Evolutionary conservation across 768 basidiomycete genomes (phyloP).

Genomic region (Mycena rebaudengoi): DNA sequence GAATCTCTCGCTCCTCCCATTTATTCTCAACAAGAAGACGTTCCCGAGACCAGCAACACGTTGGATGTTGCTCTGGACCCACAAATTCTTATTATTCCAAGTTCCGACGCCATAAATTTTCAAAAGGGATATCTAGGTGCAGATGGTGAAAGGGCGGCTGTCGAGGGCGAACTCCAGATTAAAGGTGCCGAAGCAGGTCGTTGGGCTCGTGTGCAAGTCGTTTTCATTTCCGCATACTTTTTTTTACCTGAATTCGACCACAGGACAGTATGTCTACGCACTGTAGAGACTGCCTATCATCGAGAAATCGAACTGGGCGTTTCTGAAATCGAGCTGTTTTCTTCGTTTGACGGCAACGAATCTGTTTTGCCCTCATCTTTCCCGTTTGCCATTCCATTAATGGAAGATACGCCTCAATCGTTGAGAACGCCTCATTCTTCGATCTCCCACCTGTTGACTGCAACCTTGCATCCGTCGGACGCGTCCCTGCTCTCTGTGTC

Average conservation of each 20-base stretch:
- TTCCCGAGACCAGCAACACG: constrained; percentile 32
- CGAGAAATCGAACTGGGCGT: constrained; percentile 72
- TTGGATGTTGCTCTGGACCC: constrained; percentile 43
- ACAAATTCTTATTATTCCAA: constrained; percentile 81
- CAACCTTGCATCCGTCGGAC: constrained; percentile 65
- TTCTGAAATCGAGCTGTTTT: constrained; percentile 65
- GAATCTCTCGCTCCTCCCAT: constrained; percentile 65
- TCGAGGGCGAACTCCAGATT: constrained; percentile 89
- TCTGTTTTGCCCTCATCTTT: constrained; percentile 65
- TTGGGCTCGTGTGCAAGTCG: constrained; percentile 78
- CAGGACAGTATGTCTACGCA: constrained; percentile 73
- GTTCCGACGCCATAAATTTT: constrained; percentile 75
- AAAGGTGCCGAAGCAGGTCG: constrained; percentile 68
- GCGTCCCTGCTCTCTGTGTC: constrained; percentile 48
- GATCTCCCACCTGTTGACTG: constrained; percentile 74
- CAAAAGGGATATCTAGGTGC: constrained; percentile 89
- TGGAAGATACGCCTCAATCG: constrained; percentile 83
- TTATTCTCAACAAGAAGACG: constrained; percentile 60
- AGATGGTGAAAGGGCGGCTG: constrained; percentile 81
- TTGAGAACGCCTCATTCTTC: constrained; percentile 80
- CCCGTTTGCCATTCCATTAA: constrained; percentile 85
- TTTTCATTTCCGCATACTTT: constrained; percentile 20
- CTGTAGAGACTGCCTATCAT: constrained; percentile 69
- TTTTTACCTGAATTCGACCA: constrained; percentile 20
- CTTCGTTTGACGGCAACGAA: constrained; percentile 44